phyloP scores from a whole-genome alignment of 306 rosid genomes.

The Prunus mira region DNA sequence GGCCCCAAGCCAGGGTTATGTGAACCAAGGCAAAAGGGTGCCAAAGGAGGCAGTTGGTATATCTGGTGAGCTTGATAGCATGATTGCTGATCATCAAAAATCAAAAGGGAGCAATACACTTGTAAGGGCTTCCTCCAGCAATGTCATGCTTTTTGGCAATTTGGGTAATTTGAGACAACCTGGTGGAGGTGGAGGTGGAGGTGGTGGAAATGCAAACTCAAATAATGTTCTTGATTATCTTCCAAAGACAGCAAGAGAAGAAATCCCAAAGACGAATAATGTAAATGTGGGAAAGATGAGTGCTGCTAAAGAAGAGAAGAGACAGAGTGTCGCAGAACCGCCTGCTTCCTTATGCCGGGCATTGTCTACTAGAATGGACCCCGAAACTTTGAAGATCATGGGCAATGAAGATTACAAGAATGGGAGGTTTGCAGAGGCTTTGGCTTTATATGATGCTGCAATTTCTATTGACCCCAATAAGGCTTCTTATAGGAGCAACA shows the following conservation, averaged over 20 bases:
- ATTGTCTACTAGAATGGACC: constrained; percentile 84
- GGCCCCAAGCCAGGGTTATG: constrained; percentile 42
- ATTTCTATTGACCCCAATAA: constrained; percentile 71
- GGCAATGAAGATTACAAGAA: constrained; percentile 91
- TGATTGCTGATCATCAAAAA: constrained; percentile 67
- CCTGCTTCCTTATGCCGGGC: constrained; percentile 64
- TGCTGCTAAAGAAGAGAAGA: constrained; percentile 16
- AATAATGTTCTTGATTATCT: constrained; percentile 31
- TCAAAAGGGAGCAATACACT: constrained; percentile 42
- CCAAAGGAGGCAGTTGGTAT: constrained; percentile 68
- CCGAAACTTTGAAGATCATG: constrained; percentile 77
- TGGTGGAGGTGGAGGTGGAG: constrained; percentile 1
- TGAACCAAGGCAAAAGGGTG: constrained; percentile 58
- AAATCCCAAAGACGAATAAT: neutral
- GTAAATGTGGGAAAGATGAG: constrained; percentile 26
- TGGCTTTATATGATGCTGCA: constrained; percentile 84
- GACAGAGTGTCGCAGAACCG: constrained; percentile 6
- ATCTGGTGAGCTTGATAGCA: constrained; percentile 83
- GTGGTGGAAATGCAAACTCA: constrained; percentile 15
- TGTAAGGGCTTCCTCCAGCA: constrained; percentile 82
- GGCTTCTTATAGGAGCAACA: constrained; percentile 86
- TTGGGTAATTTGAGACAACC: constrained; percentile 75
- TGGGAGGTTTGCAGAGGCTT: constrained; percentile 80
- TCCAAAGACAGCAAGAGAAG: constrained; percentile 39
- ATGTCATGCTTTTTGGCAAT: constrained; percentile 68